Conservation (phyloP, 495 filamentous ascomycete genomes). For the Cryomyces minteri region DNA sequence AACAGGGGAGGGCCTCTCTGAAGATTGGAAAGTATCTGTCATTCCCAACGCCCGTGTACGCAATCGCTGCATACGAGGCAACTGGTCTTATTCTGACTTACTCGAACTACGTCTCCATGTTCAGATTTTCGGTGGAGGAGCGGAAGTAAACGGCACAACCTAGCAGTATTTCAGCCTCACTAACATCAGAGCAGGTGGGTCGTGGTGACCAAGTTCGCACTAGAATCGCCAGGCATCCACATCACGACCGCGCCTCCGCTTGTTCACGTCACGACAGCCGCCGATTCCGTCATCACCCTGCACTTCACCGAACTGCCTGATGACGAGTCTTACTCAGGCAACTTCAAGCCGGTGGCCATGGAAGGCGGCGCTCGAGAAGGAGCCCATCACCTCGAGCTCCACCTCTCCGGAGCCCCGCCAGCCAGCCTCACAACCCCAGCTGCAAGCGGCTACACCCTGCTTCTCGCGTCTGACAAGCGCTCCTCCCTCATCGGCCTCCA, state of each 20-base stretch:
- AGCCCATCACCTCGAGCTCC: constrained; percentile 4
- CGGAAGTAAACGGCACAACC: no score
- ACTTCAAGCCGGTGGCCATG: constrained; percentile 12
- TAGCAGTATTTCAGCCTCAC: no score
- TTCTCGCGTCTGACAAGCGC: constrained; percentile 13
- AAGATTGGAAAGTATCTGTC: no score
- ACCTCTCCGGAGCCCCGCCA: not conserved
- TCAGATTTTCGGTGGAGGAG: no score
- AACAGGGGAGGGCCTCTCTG: no score
- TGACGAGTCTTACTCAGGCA: constrained; percentile 7
- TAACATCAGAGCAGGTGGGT: no score
- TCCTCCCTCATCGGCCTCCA: constrained; percentile 11
- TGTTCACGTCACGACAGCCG: constrained; percentile 17
- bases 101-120: no score
- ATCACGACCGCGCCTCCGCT: constrained; percentile 10
- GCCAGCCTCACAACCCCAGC: not conserved
- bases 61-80: no score
- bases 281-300: constrained; percentile 16
- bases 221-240: constrained; percentile 14
- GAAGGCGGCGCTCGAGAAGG: constrained; percentile 3
- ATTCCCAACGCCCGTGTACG: no score
- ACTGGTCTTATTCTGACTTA: no score
- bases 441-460: not conserved
- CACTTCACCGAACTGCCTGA: constrained; percentile 15
- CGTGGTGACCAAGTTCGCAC: not conserved